Base-by-base conservation (phyloP, 225 moss, liverwort and hornwort genomes). In the Ulota crispa region DNA sequence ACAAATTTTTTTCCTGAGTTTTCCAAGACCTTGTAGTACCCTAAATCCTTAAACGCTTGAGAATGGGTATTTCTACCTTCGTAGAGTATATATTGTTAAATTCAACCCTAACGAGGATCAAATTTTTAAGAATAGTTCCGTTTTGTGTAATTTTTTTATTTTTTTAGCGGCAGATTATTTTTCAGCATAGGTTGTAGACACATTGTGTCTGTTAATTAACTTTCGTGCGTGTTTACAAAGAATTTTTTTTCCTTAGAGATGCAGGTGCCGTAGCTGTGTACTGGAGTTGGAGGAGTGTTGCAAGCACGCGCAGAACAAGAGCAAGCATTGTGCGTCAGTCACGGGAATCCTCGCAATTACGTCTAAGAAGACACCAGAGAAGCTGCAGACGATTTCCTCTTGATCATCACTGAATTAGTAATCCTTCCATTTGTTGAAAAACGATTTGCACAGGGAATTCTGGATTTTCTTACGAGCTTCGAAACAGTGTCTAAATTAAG, bases 301-400 rank as follows among this genome's bases (percentile, higher is more conserved):
- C 64, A 83, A 74, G 52, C 73, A 70, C 52, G 81, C 73, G 74
- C 64, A 84, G 42, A 84, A 75, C 39, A 89, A 89, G 71, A 81
- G 81, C 59, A 89, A 84, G 81, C 86, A 86, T 45, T 89, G 85
- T 65, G 83, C 85, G 39, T 86, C 85, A 9, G 73, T 88, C 11
- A 28, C 75, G 6, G 83, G 79, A 7, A 75, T 86, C 34, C 89
- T 86, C 36, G 78, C 70, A 19, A 81, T 79, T 79, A 86, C 5
- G 47, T 47, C 78, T 0, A 78, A 76, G 76, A 77, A 86, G 81
- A 84, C 67, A 67, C 59, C 65, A 23, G 64, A 64, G 64, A 81
- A 69, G 56, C 36, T 1, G 43, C 43, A 13, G 13, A 13, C 64
- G 15, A 66, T 3, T 36, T 1, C 74, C 45, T 27, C 76, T 74